These are phyloP conservation scores for Paulownia fortunei DNA, from an alignment of 257 asterid species.

Conservation along the genomic window DNA sequence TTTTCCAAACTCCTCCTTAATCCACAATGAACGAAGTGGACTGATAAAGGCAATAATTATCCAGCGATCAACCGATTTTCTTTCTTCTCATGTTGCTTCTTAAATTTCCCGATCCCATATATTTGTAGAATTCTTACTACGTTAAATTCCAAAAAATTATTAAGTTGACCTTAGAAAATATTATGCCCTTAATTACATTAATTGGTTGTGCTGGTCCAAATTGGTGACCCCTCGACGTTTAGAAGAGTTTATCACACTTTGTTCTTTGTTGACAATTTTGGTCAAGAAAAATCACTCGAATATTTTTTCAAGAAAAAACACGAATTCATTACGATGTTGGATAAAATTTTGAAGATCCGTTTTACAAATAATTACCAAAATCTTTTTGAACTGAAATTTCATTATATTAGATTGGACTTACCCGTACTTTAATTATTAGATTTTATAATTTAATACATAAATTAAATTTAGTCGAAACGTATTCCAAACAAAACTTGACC, in stretches of 20 bases:
- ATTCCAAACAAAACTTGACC: background rate
- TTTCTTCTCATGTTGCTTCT: background rate
- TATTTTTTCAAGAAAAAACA: background rate
- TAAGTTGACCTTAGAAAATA: slow-evolving; percentile 13
- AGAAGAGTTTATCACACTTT: background rate
- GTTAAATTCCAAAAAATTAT: background rate
- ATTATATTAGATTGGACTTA: too few relatives aligned
- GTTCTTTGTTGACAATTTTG: background rate
- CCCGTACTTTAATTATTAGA: background rate
- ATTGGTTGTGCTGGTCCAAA: background rate
- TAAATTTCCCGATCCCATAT: background rate
- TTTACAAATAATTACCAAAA: background rate
- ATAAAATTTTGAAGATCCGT: background rate
- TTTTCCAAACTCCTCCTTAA: too few relatives aligned
- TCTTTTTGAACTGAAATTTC: too few relatives aligned
- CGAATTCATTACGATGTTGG: background rate
- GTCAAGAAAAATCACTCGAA: background rate
- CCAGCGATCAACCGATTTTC: too few relatives aligned
- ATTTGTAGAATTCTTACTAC: background rate
- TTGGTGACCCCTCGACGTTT: slow-evolving; percentile 2
- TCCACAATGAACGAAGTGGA: too few relatives aligned
- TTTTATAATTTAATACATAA: background rate
- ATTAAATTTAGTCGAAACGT: background rate
- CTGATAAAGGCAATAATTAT: too few relatives aligned
- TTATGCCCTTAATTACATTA: background rate